These are phyloP conservation scores for Colletotrichum lindemuthianum DNA, from an alignment of 2,329 filamentous ascomycete genomes.

Conservation along the genomic window DNA sequence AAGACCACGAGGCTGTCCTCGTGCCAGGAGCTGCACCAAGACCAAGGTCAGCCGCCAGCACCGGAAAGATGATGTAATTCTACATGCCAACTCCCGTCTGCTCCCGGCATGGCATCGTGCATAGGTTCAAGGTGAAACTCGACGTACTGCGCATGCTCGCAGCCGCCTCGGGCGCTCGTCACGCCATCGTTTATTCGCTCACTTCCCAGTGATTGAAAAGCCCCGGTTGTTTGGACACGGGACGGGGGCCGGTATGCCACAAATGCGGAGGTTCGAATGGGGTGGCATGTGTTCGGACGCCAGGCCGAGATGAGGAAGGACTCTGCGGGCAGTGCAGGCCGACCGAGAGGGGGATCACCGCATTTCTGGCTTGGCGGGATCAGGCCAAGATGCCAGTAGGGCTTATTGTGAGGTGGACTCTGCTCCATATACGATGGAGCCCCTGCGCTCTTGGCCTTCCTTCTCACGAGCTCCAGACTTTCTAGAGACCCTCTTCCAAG, in stretches of 20 bases:
- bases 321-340: slow-evolving; percentile 25
- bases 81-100: not conserved
- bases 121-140: slow-evolving; percentile 1
- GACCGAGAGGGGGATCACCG: slow-evolving; percentile 24
- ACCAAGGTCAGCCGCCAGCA: not conserved
- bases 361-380: slow-evolving; percentile 25
- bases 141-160: slow-evolving; percentile 13
- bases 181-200: slow-evolving; percentile 14
- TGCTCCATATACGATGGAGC: slow-evolving; percentile 27
- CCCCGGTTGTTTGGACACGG: slow-evolving; percentile 18
- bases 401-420: slow-evolving; percentile 23
- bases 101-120: not conserved
- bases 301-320: slow-evolving; percentile 28
- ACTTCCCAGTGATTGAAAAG: slow-evolving; percentile 15
- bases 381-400: slow-evolving; percentile 29
- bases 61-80: not conserved
- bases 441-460: slow-evolving; percentile 27
- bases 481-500: slow-evolving; percentile 10
- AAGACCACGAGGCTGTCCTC: slow-evolving; percentile 5
- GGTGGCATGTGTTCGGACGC: slow-evolving; percentile 30
- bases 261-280: slow-evolving; percentile 31
- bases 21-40: slow-evolving; percentile 7
- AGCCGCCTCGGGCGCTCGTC: slow-evolving; percentile 4
- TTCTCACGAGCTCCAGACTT: slow-evolving; percentile 28
- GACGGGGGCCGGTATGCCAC: slow-evolving; percentile 10